Base-by-base conservation (phyloP, 208 protist species). In the Tritrichomonas foetus region DNA sequence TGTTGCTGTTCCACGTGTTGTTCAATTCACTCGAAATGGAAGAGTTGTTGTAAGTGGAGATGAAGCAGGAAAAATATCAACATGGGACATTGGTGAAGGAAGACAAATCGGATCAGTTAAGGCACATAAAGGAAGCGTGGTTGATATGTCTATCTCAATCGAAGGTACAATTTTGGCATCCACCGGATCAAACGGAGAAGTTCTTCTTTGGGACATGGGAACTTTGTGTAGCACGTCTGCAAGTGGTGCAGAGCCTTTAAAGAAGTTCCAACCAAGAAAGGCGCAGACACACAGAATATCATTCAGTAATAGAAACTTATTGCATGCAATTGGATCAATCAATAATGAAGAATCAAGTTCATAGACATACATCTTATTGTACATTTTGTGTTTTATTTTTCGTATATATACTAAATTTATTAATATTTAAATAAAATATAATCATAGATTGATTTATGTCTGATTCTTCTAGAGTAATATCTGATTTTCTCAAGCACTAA, bases 11-110 rank as follows among this genome's bases (percentile, higher is more conserved):
- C 78, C 78, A n/a, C 53, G 47, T 44, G 44, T 44, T 36, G 41
- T 89, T 27, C 78, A 89, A 20, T 89, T 89, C 78, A 89, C 78
- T 53, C 9, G 78, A 47, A 89, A 89, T 16, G 78, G 78, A 36
- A 89, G 47, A 57, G 33, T 89, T 49, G 3, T 89, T 5, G 20
- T 89, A 8, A 55, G 41, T 57, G 78, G 78, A 22, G 78, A 89
- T 89, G 78, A 89, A 33, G 53, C 78, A 16, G 78, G 78, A 20
- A 47, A 44, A 61, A 89, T 89, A 20, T 53, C 78, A 22, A 33
- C 47, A 27, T 89, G 78, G 78, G 78, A 89, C 16, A n/a, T 89
- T 0, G 41, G 25, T n/a, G 78, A 89, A 89, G 78, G 78, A 22
- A 53, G 47, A 8, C 53, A 57, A 39, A 44, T 89, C 16, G 78